These are phyloP conservation scores for Evernia prunastri DNA, from an alignment of 495 filamentous ascomycete species.

Conservation along the genomic window DNA sequence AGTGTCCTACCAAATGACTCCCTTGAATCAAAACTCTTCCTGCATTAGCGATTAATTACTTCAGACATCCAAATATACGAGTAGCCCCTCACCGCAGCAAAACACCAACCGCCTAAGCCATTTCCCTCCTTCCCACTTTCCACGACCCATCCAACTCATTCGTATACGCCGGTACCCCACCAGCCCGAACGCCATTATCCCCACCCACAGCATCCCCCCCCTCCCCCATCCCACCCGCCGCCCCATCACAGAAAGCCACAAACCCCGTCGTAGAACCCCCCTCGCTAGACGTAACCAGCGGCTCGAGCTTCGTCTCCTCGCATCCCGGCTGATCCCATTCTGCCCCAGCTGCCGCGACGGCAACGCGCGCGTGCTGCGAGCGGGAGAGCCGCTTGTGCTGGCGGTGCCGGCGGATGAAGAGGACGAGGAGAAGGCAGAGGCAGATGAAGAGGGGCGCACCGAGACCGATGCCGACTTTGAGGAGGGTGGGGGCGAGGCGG, in stretches of 20 bases:
- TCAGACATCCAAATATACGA: too few relatives aligned
- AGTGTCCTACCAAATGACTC: too few relatives aligned
- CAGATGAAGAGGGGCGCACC: not conserved
- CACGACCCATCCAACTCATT: not conserved
- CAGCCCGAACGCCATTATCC: not conserved
- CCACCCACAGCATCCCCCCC: not conserved
- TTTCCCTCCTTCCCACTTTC: not conserved
- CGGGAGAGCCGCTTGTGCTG: not conserved
- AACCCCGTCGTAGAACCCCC: not conserved
- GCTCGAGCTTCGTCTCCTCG: not conserved
- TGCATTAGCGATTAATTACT: too few relatives aligned
- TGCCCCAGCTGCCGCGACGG: too few relatives aligned
- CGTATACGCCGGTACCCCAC: not conserved
- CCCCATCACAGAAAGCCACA: not conserved
- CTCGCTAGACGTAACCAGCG: not conserved
- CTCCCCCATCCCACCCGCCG: not conserved
- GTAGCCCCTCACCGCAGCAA: not conserved
- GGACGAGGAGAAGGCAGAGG: not conserved
- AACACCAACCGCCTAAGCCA: not conserved
- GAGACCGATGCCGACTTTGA: not conserved
- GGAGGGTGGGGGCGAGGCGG: too few relatives aligned
- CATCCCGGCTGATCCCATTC: too few relatives aligned
- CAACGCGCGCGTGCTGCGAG: not conserved
- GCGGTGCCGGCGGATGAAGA: not conserved
- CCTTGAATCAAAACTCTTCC: too few relatives aligned